phyloP scores from a whole-genome alignment of 371 early-diverging fungal genomes.

The Blakeslea trispora region DNA sequence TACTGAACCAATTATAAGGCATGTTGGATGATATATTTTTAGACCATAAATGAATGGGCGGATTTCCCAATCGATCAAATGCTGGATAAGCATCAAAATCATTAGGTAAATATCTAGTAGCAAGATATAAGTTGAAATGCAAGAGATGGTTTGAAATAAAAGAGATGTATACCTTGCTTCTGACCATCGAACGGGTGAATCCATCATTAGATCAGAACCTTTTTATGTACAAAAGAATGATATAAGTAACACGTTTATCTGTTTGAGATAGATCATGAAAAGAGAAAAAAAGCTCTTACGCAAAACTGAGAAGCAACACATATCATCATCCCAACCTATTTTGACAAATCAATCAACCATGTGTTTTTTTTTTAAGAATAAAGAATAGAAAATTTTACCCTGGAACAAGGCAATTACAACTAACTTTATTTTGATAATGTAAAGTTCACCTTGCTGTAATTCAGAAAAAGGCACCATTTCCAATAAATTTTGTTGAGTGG shows the following conservation, averaged over 20 bases:
- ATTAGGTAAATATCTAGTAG: constrained; percentile 38
- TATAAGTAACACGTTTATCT: background rate
- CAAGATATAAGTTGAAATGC: background rate
- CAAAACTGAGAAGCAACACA: constrained; percentile 49
- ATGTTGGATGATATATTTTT: constrained; percentile 32
- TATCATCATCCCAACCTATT: constrained; percentile 50
- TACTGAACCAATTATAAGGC: constrained; percentile 45
- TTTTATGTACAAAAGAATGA: background rate
- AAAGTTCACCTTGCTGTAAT: constrained; percentile 41
- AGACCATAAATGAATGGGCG: constrained; percentile 45
- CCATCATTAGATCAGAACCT: constrained; percentile 39
- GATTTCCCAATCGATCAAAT: constrained; percentile 49
- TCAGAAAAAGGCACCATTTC: constrained; percentile 15
- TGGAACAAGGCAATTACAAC: constrained; percentile 44
- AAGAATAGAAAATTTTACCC: constrained; percentile 28
- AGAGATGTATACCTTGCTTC: constrained; percentile 34
- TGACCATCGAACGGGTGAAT: constrained; percentile 36
- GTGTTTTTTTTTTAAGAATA: constrained; percentile 1
- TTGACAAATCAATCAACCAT: background rate
- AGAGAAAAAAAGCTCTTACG: constrained; percentile 24
- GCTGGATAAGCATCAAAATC: constrained; percentile 49
- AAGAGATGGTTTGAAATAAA: background rate
- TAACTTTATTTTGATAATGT: constrained; percentile 42
- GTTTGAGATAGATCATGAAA: no score
- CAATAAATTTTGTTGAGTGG: background rate